These are phyloP conservation scores for Parsonsia alboflavescens DNA, from an alignment of 257 asterid genomes.

Conservation along the genomic window DNA sequence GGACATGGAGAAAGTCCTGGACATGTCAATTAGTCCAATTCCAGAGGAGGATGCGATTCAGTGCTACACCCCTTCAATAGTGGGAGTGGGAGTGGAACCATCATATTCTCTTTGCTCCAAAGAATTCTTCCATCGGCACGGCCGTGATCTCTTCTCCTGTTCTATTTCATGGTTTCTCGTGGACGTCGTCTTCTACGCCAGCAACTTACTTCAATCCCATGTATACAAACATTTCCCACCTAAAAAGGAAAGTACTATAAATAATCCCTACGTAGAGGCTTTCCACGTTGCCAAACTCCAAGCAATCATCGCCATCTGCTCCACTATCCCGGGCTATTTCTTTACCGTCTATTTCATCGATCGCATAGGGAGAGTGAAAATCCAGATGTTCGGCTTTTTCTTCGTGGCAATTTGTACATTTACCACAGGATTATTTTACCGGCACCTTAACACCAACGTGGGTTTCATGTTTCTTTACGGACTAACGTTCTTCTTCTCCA, in stretches of 20 bases:
- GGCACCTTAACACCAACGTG: constrained; percentile 16
- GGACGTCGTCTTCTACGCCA: constrained; percentile 51
- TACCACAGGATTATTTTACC: constrained; percentile 39
- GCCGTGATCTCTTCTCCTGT: constrained; percentile 48
- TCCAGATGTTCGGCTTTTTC: constrained; percentile 49
- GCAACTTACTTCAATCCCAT: constrained; percentile 42
- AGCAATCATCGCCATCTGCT: constrained; percentile 45
- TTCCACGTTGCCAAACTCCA: constrained; percentile 40
- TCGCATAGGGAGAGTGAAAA: constrained; percentile 45
- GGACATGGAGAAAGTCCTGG: constrained; percentile 44
- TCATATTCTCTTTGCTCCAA: constrained; percentile 33
- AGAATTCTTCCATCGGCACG: constrained; percentile 41
- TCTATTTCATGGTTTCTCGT: constrained; percentile 43
- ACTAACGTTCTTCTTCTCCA: constrained; percentile 45
- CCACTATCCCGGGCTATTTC: constrained; percentile 57
- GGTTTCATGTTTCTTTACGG: constrained; percentile 46
- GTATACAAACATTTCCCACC: constrained; percentile 26
- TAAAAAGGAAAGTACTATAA: background rate
- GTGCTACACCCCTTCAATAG: background rate
- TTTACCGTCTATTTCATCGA: constrained; percentile 50
- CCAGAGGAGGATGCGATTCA: constrained; percentile 29
- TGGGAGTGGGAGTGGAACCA: background rate
- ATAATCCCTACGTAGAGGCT: constrained; percentile 41
- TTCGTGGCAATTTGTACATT: constrained; percentile 39
- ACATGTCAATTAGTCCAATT: constrained; percentile 27